Evolutionary conservation across 805 yeast species (phyloP).

Genomic region (Candida xyloterini): DNA sequence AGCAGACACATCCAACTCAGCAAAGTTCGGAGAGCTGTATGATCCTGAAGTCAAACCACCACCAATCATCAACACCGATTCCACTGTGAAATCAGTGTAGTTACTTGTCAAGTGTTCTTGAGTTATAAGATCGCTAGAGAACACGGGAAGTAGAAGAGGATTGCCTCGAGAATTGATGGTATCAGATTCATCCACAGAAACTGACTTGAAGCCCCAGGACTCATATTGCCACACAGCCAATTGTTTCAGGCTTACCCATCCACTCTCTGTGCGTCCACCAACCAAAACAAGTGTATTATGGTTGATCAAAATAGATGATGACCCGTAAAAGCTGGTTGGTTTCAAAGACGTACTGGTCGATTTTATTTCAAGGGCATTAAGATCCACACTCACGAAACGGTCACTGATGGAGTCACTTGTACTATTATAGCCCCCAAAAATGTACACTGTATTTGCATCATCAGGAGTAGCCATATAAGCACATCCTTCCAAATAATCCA

Average conservation of each 20-base stretch:
- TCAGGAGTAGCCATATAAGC: slow-evolving; percentile 42
- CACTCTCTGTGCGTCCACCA: slow-evolving; percentile 61
- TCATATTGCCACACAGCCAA: slow-evolving; percentile 69
- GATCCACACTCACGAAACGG: slow-evolving; percentile 45
- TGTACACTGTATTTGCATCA: slow-evolving; percentile 40
- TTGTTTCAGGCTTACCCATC: slow-evolving; percentile 74
- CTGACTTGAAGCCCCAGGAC: slow-evolving; percentile 61
- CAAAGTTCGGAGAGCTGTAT: slow-evolving; percentile 41
- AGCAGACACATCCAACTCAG: slow-evolving; percentile 36
- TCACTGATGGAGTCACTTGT: slow-evolving; percentile 31
- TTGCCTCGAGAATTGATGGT: slow-evolving; percentile 51
- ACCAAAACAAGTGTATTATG: slow-evolving; percentile 50
- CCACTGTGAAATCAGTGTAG: slow-evolving; percentile 34
- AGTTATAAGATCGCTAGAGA: slow-evolving; percentile 30
- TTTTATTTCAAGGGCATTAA: slow-evolving; percentile 32
- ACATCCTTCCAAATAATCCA: slow-evolving; percentile 31
- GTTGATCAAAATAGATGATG: slow-evolving; percentile 41
- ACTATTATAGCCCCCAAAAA: slow-evolving; percentile 50
- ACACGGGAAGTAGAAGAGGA: slow-evolving; percentile 56
- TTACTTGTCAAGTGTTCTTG: slow-evolving; percentile 23
- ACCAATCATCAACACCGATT: slow-evolving; percentile 54
- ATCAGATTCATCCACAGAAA: slow-evolving; percentile 31
- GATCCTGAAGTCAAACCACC: slow-evolving; percentile 45
- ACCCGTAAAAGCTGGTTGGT: slow-evolving; percentile 56
- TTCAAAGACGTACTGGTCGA: slow-evolving; percentile 47